Percentiles rank a stretch among this genome's conserved stretches.
Evolutionary conservation across 331 rosid species (phyloP).

Genomic region (Acacia pycnantha): DNA sequence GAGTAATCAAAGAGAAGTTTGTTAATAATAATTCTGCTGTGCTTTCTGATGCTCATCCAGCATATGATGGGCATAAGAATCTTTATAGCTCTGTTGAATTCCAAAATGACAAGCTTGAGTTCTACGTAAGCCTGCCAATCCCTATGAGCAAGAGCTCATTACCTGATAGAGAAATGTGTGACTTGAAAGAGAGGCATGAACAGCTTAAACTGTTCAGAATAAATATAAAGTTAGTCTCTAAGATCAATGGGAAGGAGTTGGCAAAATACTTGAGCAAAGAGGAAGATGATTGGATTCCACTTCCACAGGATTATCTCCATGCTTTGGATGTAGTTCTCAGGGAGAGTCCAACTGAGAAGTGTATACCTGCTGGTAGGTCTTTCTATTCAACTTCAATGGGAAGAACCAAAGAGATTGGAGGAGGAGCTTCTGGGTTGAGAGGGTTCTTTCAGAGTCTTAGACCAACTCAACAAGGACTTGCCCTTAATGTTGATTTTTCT

Average conservation of each 20-base stretch:
- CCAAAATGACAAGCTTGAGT: slow-evolving; percentile 78
- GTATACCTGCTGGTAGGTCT: slow-evolving; percentile 83
- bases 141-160: slow-evolving; percentile 43
- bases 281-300: slow-evolving; percentile 82
- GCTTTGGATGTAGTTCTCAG: slow-evolving; percentile 93
- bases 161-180: slow-evolving; percentile 42
- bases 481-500: slow-evolving; percentile 89
- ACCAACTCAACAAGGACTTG: slow-evolving; percentile 95
- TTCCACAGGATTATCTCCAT: slow-evolving; percentile 97
- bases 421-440: slow-evolving; percentile 93
- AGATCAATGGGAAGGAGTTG: slow-evolving; percentile 73
- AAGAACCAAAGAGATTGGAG: slow-evolving; percentile 85
- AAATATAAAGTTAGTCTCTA: slow-evolving; percentile 77
- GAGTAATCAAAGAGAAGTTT: slow-evolving; percentile 75
- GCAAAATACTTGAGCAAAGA: slow-evolving; percentile 70
- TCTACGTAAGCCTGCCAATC: slow-evolving; percentile 75
- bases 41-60: slow-evolving; percentile 76
- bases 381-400: slow-evolving; percentile 80
- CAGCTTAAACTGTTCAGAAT: slow-evolving; percentile 67
- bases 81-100: slow-evolving; percentile 85
- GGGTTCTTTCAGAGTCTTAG: slow-evolving; percentile 99
- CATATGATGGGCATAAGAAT: slow-evolving; percentile 91
- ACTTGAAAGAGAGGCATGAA: slow-evolving; percentile 46
- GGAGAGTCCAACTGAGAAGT: slow-evolving; percentile 83
- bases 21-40: slow-evolving; percentile 57